phyloP scores from a whole-genome alignment of 2,329 filamentous ascomycete genomes.

The Scleromitrula shiraiana region DNA sequence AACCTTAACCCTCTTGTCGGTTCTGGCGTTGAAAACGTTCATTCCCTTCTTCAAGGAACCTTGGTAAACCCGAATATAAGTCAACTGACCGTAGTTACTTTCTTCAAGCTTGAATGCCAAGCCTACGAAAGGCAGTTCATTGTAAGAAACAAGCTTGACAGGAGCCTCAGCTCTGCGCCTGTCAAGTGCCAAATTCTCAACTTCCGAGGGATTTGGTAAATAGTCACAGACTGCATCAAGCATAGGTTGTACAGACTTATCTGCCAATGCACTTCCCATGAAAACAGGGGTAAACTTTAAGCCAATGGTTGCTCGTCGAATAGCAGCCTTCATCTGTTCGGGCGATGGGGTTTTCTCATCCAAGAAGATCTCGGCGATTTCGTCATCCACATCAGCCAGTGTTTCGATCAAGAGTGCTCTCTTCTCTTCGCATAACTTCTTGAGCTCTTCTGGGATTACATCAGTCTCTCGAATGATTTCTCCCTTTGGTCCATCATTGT shows the following conservation, averaged over 20 bases:
- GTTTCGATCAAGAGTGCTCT: slow-evolving; percentile 84
- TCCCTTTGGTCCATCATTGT: slow-evolving; percentile 80
- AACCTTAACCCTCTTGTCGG: slow-evolving; percentile 91
- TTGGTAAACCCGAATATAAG: slow-evolving; percentile 97
- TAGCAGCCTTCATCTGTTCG: slow-evolving; percentile 83
- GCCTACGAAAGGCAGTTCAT: slow-evolving; percentile 86
- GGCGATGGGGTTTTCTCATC: slow-evolving; percentile 75
- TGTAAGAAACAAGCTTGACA: slow-evolving; percentile 87
- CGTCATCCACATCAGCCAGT: slow-evolving; percentile 93
- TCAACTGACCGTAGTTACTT: slow-evolving; percentile 96
- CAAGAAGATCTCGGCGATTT: slow-evolving; percentile 91
- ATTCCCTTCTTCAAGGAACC: slow-evolving; percentile 80
- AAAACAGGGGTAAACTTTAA: slow-evolving; percentile 90
- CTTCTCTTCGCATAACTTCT: slow-evolving; percentile 72
- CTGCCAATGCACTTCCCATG: slow-evolving; percentile 91
- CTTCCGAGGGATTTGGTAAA: slow-evolving; percentile 83
- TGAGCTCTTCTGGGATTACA: slow-evolving; percentile 73
- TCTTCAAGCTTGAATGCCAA: slow-evolving; percentile 98
- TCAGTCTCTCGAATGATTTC: slow-evolving; percentile 69
- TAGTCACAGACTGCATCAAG: slow-evolving; percentile 95
- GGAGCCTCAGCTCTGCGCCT: slow-evolving; percentile 67
- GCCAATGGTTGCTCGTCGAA: slow-evolving; percentile 80
- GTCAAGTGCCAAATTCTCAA: slow-evolving; percentile 84
- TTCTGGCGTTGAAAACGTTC: slow-evolving; percentile 89
- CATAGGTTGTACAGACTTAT: slow-evolving; percentile 94